A percentile compares a stretch with the other conserved stretches of the same genome.
These are phyloP conservation scores for Candida sojae DNA, from an alignment of 1,139 yeast genomes.

Conservation along the genomic window DNA sequence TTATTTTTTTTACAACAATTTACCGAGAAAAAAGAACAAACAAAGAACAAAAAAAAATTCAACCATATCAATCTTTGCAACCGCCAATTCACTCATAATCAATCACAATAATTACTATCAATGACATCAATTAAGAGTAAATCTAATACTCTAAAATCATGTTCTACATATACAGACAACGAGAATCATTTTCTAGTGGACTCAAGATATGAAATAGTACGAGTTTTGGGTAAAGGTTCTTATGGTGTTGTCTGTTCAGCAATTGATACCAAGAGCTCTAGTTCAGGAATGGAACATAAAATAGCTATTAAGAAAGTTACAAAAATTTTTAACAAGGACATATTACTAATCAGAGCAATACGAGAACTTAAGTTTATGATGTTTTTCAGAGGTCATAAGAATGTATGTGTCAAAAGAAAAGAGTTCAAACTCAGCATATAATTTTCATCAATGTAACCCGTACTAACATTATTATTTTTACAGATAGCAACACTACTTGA, in stretches of 20 bases:
- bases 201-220: conserved; percentile 60
- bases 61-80: conserved; percentile 15
- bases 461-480: conserved; percentile 1
- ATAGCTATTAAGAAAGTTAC: conserved; percentile 81
- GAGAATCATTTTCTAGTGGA: conserved; percentile 58
- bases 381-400: conserved; percentile 79
- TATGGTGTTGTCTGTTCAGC: conserved; percentile 91
- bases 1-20: too few relatives aligned
- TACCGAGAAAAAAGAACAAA: conserved; percentile 1
- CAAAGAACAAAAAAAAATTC: conserved; percentile 19
- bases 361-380: conserved; percentile 78
- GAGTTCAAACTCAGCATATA: too few relatives aligned
- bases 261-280: conserved; percentile 46
- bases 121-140: conserved; percentile 14
- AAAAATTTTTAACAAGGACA: conserved; percentile 63
- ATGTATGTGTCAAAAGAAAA: conserved; percentile 33
- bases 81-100: background rate
- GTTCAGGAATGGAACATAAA: conserved; percentile 18
- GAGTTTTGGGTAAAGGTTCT: conserved; percentile 81
- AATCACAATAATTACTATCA: background rate
- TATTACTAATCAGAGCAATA: conserved; percentile 70
- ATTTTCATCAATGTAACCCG: too few relatives aligned
- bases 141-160: conserved; percentile 10
- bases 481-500: conserved; percentile 71
- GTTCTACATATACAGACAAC: conserved; percentile 15